Percentiles rank a stretch among this genome's conserved stretches.
Conservation (phyloP, 305 asterid genomes). For the Rubia peregrina region DNA sequence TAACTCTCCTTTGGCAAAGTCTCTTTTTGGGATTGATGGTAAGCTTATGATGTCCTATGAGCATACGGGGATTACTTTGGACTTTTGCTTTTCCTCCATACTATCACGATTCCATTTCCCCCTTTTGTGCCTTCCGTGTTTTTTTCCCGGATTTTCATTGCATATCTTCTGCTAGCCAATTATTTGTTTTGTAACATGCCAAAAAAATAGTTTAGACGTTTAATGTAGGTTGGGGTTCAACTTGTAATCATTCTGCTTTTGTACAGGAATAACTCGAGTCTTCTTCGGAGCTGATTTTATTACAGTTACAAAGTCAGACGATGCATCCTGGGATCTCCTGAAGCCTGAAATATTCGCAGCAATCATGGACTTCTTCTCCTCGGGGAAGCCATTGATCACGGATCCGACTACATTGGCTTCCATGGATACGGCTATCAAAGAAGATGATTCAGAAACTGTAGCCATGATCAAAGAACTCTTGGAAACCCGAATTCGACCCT, state of each 20-base stretch:
- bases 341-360: conserved; percentile 93
- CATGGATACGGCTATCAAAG: conserved; percentile 81
- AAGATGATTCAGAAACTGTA: conserved; percentile 90
- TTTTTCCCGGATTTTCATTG: no score
- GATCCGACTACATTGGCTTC: conserved; percentile 60
- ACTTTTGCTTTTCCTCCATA: not conserved
- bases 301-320: conserved; percentile 80
- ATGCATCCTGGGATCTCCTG: conserved; percentile 73
- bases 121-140: no score
- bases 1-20: conserved; percentile 81
- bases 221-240: not conserved
- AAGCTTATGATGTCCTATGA: conserved; percentile 2
- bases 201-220: not conserved
- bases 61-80: not conserved
- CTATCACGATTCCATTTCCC: no score
- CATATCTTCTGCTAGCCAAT: no score
- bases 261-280: conserved; percentile 67
- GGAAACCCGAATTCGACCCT: conserved; percentile 92
- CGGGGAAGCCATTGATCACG: conserved; percentile 73
- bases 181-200: no score
- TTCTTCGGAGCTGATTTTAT: conserved; percentile 87
- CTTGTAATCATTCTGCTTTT: conserved; percentile 2
- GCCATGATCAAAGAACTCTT: conserved; percentile 97
- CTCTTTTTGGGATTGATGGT: conserved; percentile 77
- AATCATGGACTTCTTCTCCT: conserved; percentile 78